A percentile compares a stretch with the other conserved stretches of the same genome.
Conservation (phyloP, 139 green algal genomes). For the Eudorina sp. region DNA sequence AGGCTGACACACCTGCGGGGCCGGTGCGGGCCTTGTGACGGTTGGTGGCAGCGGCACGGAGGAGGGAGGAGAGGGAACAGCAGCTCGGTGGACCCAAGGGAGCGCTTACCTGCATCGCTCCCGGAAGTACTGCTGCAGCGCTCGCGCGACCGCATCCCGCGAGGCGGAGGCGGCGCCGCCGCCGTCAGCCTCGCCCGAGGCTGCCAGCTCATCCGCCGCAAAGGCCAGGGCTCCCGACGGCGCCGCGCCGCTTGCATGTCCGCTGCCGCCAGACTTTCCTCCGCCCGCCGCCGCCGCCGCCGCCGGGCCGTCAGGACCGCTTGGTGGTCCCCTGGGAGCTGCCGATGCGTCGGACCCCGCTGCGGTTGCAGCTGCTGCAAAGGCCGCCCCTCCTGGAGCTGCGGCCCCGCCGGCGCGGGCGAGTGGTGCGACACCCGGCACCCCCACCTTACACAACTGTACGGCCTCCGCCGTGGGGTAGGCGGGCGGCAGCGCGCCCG, state of each 20-base stretch:
- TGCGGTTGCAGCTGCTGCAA: not conserved
- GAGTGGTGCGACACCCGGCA: not conserved
- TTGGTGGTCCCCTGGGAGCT: not conserved
- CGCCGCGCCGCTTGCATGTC: not conserved
- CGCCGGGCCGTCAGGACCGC: not conserved
- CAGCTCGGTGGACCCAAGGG: not conserved
- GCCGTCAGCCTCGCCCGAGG: not conserved
- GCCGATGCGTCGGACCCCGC: not conserved
- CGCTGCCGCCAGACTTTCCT: too few species aligned
- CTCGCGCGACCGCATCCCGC: not conserved
- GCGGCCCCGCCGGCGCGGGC: not conserved
- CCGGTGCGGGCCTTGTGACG: not conserved
- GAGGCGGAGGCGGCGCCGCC: not conserved
- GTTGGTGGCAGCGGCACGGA: not conserved
- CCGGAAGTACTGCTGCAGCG: constrained; percentile 35
- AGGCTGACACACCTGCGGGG: constrained; percentile 21
- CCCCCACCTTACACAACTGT: constrained; percentile 36
- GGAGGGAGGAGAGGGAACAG: not conserved
- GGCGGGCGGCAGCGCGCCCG: not conserved
- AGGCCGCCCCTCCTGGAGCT: too few species aligned
- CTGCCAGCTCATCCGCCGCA: not conserved
- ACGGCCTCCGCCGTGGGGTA: constrained; percentile 2
- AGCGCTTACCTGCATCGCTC: not conserved
- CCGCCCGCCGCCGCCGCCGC: not conserved
- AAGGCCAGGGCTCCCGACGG: not conserved